These are phyloP conservation scores for Fusarium zealandicum DNA, from an alignment of 2,329 filamentous ascomycete species.

Conservation along the genomic window DNA sequence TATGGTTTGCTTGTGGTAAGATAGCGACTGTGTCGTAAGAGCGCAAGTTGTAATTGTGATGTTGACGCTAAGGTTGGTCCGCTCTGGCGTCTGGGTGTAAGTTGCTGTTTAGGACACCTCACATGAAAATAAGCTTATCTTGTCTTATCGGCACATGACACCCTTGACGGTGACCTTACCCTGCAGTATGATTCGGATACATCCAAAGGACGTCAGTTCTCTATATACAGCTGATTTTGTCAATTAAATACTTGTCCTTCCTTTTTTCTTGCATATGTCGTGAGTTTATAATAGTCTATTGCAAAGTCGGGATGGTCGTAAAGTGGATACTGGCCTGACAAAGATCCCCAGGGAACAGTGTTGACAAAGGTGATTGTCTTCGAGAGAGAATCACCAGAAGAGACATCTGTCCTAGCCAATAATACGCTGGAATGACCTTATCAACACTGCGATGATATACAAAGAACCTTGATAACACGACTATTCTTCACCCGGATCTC, in stretches of 20 bases:
- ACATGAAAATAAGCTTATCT: conserved; percentile 36
- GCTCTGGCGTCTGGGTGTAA: conserved; percentile 6
- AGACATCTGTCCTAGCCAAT: too few species aligned
- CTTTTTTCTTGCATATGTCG: too few species aligned
- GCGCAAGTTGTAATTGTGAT: conserved; percentile 15
- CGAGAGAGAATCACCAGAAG: too few species aligned
- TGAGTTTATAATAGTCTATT: too few species aligned
- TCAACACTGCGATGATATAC: too few species aligned
- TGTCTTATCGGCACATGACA: conserved; percentile 52
- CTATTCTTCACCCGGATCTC: background rate
- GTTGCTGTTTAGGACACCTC: conserved; percentile 44
- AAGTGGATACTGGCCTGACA: too few species aligned
- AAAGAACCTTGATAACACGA: too few species aligned
- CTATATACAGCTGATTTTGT: background rate
- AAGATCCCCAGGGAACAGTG: too few species aligned
- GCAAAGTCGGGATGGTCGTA: too few species aligned
- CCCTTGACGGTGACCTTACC: conserved; percentile 29
- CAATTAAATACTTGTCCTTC: too few species aligned
- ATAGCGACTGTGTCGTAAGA: conserved; percentile 25
- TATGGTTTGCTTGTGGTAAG: conserved; percentile 4
- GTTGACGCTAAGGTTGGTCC: conserved; percentile 1
- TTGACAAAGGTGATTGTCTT: too few species aligned
- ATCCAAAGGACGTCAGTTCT: background rate
- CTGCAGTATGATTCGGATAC: conserved; percentile 3
- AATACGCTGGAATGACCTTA: too few species aligned